A percentile compares a stretch with the other conserved stretches of the same genome.
Evolutionary conservation across 176 grass and related monocot species (phyloP).

Genomic region (Oryza meridionalis): DNA sequence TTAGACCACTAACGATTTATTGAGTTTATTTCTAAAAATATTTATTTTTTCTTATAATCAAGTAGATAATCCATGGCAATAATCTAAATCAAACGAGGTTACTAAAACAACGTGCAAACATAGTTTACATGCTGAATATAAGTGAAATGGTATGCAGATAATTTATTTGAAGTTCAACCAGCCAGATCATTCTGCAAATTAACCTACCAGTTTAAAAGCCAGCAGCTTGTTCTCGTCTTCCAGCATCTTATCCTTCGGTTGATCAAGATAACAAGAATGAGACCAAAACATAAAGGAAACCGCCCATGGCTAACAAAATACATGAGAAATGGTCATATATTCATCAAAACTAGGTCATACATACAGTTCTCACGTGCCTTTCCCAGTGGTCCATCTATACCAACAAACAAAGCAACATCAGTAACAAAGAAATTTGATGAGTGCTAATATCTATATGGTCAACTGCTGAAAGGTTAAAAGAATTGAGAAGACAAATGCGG

Average conservation of each 20-base stretch:
- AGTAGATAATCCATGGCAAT: too few relatives aligned
- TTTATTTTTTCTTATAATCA: too few relatives aligned
- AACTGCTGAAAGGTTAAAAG: neutral
- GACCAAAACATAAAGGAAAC: neutral
- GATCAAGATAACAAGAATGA: constrained; percentile 34
- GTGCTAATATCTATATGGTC: neutral
- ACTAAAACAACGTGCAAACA: neutral
- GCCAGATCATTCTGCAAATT: constrained; percentile 9
- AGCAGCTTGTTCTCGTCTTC: constrained; percentile 95
- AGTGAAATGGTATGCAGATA: constrained; percentile 5
- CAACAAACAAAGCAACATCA: constrained; percentile 38
- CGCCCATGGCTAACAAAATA: constrained; percentile 18
- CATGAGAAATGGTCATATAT: constrained; percentile 14
- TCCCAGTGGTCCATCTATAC: constrained; percentile 84
- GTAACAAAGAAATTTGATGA: neutral
- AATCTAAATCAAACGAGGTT: too few relatives aligned
- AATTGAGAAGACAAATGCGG: neutral
- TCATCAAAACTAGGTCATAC: constrained; percentile 44
- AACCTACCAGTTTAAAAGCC: constrained; percentile 69
- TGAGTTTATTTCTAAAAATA: too few relatives aligned
- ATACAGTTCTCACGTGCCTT: constrained; percentile 62
- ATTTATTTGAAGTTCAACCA: constrained; percentile 7
- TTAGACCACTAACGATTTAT: too few relatives aligned
- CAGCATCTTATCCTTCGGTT: constrained; percentile 64
- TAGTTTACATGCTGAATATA: neutral